phyloP scores from a whole-genome alignment of 1,284 basidiomycete genomes.

The Austroboletus olivaceoglutinosus region DNA sequence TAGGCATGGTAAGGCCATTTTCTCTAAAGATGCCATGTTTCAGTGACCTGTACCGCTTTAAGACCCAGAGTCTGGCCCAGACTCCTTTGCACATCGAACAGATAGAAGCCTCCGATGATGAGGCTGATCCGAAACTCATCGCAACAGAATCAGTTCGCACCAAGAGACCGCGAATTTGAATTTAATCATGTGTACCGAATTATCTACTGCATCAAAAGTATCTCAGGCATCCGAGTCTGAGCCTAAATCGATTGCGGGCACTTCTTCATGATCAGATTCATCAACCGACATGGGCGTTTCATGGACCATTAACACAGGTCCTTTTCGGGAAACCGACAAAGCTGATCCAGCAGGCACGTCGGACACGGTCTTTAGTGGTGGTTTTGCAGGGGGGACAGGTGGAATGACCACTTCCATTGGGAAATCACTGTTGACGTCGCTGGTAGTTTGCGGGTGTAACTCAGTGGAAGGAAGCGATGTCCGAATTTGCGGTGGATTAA shows the following conservation, averaged over 20 bases:
- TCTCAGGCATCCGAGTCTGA: slow-evolving; percentile 46
- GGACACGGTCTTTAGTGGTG: neutral
- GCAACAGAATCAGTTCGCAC: slow-evolving; percentile 13
- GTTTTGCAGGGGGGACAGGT: neutral
- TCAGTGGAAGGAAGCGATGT: neutral
- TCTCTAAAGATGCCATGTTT: slow-evolving; percentile 1
- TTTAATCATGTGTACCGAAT: neutral
- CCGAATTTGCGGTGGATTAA: slow-evolving; percentile 1
- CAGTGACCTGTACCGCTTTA: neutral
- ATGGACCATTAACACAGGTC: neutral
- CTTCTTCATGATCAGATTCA: slow-evolving; percentile 49
- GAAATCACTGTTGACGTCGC: neutral
- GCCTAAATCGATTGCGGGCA: slow-evolving; percentile 52
- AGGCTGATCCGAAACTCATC: slow-evolving; percentile 20
- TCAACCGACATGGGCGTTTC: slow-evolving; percentile 22
- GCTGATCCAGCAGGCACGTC: neutral
- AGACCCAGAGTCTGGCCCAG: slow-evolving; percentile 26
- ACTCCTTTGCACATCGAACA: slow-evolving; percentile 7
- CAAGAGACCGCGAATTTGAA: slow-evolving; percentile 23
- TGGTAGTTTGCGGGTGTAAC: neutral
- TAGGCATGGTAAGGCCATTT: slow-evolving; percentile 42
- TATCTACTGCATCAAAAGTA: neutral
- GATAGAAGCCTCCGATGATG: slow-evolving; percentile 47
- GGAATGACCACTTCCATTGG: neutral
- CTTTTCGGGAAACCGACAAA: slow-evolving; percentile 6